Evolutionary conservation across 2,329 filamentous ascomycete genomes (phyloP).

Genomic region (Claviceps sp.): DNA sequence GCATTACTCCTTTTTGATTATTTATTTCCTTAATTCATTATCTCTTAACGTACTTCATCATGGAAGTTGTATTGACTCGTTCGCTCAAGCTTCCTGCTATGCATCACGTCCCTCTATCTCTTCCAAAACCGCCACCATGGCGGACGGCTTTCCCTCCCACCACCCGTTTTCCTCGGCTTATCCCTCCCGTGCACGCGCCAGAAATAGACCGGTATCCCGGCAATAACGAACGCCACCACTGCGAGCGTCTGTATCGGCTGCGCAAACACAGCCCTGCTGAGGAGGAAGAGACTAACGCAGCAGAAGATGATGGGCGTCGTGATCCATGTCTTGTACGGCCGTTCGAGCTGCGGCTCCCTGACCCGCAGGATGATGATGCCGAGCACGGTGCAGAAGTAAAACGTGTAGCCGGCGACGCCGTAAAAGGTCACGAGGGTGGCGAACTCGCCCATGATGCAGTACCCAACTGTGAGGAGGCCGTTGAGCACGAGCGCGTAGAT

Average conservation of each 20-base stretch:
- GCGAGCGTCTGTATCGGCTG: constrained; percentile 82
- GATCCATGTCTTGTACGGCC: constrained; percentile 94
- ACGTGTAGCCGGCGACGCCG: constrained; percentile 90
- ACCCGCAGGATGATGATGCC: constrained; percentile 85
- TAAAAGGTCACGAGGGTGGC: constrained; percentile 89
- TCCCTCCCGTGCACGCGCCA: constrained; percentile 64
- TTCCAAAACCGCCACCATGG: constrained; percentile 51
- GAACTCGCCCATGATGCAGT: constrained; percentile 82
- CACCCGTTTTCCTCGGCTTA: constrained; percentile 30
- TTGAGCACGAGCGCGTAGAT: constrained; percentile 84
- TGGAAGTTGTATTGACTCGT: background rate
- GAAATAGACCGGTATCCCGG: constrained; percentile 78
- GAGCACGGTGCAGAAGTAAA: constrained; percentile 92
- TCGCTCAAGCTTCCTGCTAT: too few relatives aligned
- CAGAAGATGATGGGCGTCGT: constrained; percentile 95
- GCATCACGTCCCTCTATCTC: background rate
- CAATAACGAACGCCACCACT: constrained; percentile 72
- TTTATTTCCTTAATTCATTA: background rate
- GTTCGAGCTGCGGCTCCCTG: constrained; percentile 70
- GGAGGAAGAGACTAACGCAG: constrained; percentile 86
- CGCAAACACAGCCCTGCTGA: constrained; percentile 79
- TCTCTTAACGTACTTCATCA: background rate
- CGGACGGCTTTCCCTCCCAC: constrained; percentile 18
- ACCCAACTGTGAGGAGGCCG: constrained; percentile 54
- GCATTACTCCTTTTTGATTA: background rate